Evolutionary conservation across 257 asterid species (phyloP).

Genomic region (Lantana camara): DNA sequence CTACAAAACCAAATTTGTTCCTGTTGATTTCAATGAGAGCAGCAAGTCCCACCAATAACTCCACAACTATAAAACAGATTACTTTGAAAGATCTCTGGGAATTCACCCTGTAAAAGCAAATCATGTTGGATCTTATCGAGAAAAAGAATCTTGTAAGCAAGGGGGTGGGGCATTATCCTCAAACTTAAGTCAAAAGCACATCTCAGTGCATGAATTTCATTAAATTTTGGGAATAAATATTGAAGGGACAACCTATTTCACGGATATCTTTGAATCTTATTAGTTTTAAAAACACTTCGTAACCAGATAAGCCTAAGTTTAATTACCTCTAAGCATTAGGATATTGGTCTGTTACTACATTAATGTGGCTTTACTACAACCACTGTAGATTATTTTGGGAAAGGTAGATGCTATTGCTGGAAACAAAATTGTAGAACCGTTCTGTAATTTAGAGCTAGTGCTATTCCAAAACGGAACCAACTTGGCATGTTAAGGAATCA

Average conservation of each 20-base stretch:
- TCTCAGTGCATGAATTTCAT: not conserved
- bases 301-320: not conserved
- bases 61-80: slow-evolving; percentile 52
- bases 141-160: not conserved
- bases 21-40: slow-evolving; percentile 63
- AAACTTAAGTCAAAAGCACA: not conserved
- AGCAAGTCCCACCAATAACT: slow-evolving; percentile 55
- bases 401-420: not conserved
- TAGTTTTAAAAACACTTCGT: not conserved
- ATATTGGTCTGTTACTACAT: not conserved
- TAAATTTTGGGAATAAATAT: not conserved
- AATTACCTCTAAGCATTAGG: not conserved
- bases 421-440: not conserved
- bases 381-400: not conserved
- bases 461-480: not conserved
- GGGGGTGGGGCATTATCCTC: too few species aligned
- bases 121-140: slow-evolving; percentile 24
- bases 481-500: slow-evolving; percentile 19
- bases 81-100: slow-evolving; percentile 69
- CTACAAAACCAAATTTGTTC: slow-evolving; percentile 48
- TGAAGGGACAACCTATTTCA: not conserved
- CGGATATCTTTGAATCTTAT: slow-evolving; percentile 6
- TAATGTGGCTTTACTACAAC: not conserved
- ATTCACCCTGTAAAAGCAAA: slow-evolving; percentile 59
- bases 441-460: too few species aligned